Conservation (phyloP, 768 basidiomycete species). For the Kwoniella botswanensis region DNA sequence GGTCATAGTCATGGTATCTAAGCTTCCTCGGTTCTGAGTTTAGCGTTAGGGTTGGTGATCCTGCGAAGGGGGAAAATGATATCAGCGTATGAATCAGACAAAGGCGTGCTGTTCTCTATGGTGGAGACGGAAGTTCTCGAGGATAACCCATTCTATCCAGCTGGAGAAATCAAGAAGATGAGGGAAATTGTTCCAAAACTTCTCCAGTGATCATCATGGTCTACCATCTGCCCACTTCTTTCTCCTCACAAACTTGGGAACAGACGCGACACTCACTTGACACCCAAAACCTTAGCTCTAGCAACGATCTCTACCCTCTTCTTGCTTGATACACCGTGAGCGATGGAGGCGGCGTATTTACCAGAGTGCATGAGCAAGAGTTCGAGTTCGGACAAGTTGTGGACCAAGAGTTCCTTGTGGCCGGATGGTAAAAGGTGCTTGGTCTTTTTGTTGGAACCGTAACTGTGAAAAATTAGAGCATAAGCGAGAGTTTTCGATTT, state of each 20-base stretch:
- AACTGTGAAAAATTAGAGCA: conserved; percentile 61
- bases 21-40: conserved; percentile 90
- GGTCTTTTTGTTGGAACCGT: conserved; percentile 93
- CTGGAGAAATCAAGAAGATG: background rate
- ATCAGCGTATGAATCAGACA: background rate
- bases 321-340: conserved; percentile 92
- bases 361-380: conserved; percentile 98
- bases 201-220: too few species aligned
- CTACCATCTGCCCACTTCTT: too few species aligned
- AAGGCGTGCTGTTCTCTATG: background rate
- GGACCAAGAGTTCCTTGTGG: conserved; percentile 92
- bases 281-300: conserved; percentile 68
- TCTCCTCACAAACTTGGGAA: background rate
- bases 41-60: conserved; percentile 89
- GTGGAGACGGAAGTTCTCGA: background rate
- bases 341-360: conserved; percentile 92
- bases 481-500: background rate
- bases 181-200: too few species aligned
- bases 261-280: conserved; percentile 64
- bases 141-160: background rate
- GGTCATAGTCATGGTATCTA: conserved; percentile 32
- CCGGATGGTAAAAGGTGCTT: conserved; percentile 95
- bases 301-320: conserved; percentile 91
- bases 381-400: conserved; percentile 90
- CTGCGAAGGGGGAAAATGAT: conserved; percentile 24